phyloP scores from a whole-genome alignment of 1,284 basidiomycete genomes.

The Mycosarcoma maydis region DNA sequence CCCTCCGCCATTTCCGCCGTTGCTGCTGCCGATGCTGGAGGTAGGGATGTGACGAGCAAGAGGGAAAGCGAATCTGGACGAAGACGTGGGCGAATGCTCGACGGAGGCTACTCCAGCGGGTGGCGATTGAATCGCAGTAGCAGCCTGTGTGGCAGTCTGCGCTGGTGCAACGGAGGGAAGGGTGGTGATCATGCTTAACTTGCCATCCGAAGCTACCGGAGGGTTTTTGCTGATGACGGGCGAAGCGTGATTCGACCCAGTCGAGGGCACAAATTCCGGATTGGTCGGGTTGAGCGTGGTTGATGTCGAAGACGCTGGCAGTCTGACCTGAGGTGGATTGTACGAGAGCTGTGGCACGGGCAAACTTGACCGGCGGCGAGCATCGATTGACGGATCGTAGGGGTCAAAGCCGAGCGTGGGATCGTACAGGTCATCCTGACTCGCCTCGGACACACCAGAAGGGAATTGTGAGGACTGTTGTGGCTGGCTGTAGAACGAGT shows the following conservation, averaged over 20 bases:
- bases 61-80: slow-evolving; percentile 46
- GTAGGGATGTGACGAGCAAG: slow-evolving; percentile 38
- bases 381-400: slow-evolving; percentile 39
- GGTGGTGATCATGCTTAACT: neutral
- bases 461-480: slow-evolving; percentile 21
- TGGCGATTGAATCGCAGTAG: slow-evolving; percentile 23
- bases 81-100: slow-evolving; percentile 47
- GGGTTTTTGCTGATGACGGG: slow-evolving; percentile 34
- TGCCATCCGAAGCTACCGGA: slow-evolving; percentile 1
- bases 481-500: slow-evolving; percentile 21
- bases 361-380: slow-evolving; percentile 40
- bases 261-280: slow-evolving; percentile 52
- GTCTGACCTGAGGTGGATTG: slow-evolving; percentile 8
- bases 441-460: slow-evolving; percentile 34
- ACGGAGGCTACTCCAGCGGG: slow-evolving; percentile 24
- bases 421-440: slow-evolving; percentile 47
- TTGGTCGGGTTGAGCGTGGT: slow-evolving; percentile 51
- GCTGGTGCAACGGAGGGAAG: slow-evolving; percentile 10
- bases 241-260: slow-evolving; percentile 39
- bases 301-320: slow-evolving; percentile 13
- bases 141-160: slow-evolving; percentile 13
- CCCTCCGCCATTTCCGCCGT: neutral
- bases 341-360: slow-evolving; percentile 32
- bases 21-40: slow-evolving; percentile 10
- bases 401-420: slow-evolving; percentile 45